Evolutionary conservation across 306 rosid genomes (phyloP).

Genomic region (Pueraria montana): DNA sequence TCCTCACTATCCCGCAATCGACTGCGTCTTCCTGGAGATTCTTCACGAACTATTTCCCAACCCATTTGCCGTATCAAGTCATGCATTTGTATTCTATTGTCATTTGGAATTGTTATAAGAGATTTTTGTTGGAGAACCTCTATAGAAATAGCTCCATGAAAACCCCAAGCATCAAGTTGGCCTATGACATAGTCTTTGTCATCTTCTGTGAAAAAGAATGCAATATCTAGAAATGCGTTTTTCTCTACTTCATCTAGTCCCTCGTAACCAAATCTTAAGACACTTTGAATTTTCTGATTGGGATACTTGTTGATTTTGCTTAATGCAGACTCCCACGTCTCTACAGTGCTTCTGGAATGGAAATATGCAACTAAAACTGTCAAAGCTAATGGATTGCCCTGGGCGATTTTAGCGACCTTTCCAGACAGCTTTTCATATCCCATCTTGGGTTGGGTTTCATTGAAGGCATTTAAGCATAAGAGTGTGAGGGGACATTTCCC

Average conservation of each 20-base stretch:
- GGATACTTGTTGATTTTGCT: background rate
- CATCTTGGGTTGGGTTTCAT: background rate
- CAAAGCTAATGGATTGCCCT: slow-evolving; percentile 7
- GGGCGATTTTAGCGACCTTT: background rate
- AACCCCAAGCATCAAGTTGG: slow-evolving; percentile 7
- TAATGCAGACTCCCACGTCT: slow-evolving; percentile 36
- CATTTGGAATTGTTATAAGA: background rate
- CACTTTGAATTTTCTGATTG: too few species aligned
- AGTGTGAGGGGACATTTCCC: background rate
- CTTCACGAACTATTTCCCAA: too few species aligned
- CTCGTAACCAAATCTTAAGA: too few species aligned
- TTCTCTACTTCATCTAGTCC: background rate
- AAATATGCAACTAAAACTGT: slow-evolving; percentile 42
- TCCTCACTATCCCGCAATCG: too few species aligned
- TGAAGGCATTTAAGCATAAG: too few species aligned
- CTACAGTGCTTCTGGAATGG: background rate
- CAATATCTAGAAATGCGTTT: slow-evolving; percentile 40
- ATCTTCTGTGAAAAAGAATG: slow-evolving; percentile 27
- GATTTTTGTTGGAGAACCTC: background rate
- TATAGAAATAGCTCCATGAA: background rate
- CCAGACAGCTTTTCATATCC: slow-evolving; percentile 18
- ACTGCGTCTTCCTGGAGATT: too few species aligned
- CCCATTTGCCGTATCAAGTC: too few species aligned
- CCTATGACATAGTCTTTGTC: background rate
- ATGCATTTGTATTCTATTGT: slow-evolving; percentile 22